A percentile compares a stretch with the other conserved stretches of the same genome.
Conservation (phyloP, 2,329 filamentous ascomycete species). For the Herpotrichia juniperi region DNA sequence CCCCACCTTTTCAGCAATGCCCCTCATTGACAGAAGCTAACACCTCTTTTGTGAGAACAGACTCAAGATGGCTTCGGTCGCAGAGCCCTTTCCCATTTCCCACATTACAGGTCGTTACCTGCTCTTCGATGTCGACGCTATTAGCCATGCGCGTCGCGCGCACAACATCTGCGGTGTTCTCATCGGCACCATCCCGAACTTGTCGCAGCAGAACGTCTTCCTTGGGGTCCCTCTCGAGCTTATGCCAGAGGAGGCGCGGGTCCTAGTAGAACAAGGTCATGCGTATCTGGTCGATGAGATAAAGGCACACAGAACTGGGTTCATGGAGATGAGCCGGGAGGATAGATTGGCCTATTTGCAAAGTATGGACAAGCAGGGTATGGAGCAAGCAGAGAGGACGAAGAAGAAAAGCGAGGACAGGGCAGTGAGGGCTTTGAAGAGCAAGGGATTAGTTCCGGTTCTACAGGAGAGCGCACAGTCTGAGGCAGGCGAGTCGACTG, state of each 20-base stretch:
- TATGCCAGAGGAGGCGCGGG: constrained; percentile 84
- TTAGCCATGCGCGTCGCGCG: constrained; percentile 76
- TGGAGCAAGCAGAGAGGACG: constrained; percentile 55
- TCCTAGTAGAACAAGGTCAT: constrained; percentile 77
- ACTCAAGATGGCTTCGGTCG: constrained; percentile 44
- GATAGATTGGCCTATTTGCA: constrained; percentile 68
- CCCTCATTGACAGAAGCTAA: constrained; percentile 9
- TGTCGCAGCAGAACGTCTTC: constrained; percentile 94
- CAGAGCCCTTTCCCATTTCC: constrained; percentile 77
- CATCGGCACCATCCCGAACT: constrained; percentile 86
- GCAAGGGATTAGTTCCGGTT: constrained; percentile 45
- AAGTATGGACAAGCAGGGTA: constrained; percentile 61
- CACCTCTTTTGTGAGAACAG: constrained; percentile 8
- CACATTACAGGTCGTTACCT: constrained; percentile 81
- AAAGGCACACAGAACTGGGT: constrained; percentile 68
- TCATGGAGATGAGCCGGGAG: constrained; percentile 63
- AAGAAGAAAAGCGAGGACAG: constrained; percentile 56
- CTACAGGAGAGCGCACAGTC: constrained; percentile 1
- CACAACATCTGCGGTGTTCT: constrained; percentile 87
- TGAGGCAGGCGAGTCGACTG: not conserved
- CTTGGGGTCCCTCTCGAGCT: constrained; percentile 86
- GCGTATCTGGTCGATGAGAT: constrained; percentile 84
- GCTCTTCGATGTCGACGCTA: constrained; percentile 84
- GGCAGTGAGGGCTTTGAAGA: constrained; percentile 58
- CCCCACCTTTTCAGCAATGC: not conserved